Base-by-base conservation (phyloP, 2,329 filamentous ascomycete genomes). In the Aspergillus sp. region DNA sequence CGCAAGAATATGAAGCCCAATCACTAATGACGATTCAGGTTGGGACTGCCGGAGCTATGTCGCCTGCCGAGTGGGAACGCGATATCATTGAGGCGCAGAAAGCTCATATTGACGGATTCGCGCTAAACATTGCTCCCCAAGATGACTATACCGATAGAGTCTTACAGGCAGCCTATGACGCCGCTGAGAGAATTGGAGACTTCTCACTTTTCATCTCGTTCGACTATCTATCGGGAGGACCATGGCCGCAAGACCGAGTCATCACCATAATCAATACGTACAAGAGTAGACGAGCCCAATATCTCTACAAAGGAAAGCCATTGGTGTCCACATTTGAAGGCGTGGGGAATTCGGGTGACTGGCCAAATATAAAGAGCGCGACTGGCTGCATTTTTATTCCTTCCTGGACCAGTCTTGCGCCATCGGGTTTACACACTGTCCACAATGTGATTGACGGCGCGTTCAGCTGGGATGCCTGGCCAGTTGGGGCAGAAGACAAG, bases 401-500 rank as follows among this genome's bases (percentile, higher is more conserved):
- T 0, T 73, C 74, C 39, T 79, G 72, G 71, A 70, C 73, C 3
- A 73, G 69, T 34, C 62, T 73, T 5, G 71, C 72, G 9, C 70
- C 70, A 1, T 52, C 68, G 5, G 64, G 66, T 7, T 69, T 71
- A 37, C 67, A 70, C 22, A 57, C 55, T 22, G 64, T 73, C 20
- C 50, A 70, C 20, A 61, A 69, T 27, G 69, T 67, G 20, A 70
- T 77, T 34, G 72, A 79, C 57, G 77, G 76, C 2, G 66, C 66
- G 8, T 73, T 79, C 56, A 75, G 70, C 51, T 79, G 77, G 77
- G 74, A 75, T 52, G 77, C 77, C 50, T 80, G 78, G 78, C 73
- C 77, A 1, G 63, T 66, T 11, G 69, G 70, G 9, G 71, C 74
- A 52, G 62, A 71, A 4, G 75, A 76, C 48, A 77, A 72, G 66